phyloP scores from a whole-genome alignment of 345 rosid species.

The Geranium rotundifolium region DNA sequence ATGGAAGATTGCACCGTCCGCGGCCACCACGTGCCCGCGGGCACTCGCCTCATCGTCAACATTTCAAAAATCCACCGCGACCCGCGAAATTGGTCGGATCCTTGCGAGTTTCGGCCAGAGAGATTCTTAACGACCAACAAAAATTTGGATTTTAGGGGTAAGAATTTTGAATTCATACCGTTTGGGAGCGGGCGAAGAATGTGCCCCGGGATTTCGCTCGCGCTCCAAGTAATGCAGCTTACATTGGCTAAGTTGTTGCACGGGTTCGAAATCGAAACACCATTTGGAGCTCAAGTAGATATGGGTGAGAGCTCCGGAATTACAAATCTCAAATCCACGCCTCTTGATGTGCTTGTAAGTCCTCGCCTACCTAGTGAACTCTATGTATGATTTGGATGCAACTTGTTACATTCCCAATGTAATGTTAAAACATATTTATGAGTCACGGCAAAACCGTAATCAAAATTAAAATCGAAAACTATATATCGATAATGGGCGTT shows the following conservation, averaged over 20 bases:
- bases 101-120: constrained; percentile 23
- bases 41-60: constrained; percentile 22
- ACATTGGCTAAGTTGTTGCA: constrained; percentile 26
- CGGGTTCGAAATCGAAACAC: constrained; percentile 18
- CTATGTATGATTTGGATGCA: too few relatives aligned
- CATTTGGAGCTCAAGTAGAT: constrained; percentile 13
- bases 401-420: too few relatives aligned
- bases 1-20: constrained; percentile 21
- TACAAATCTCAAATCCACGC: constrained; percentile 20
- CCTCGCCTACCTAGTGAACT: constrained; percentile 11
- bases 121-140: constrained; percentile 24
- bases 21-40: constrained; percentile 22
- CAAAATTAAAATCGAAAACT: too few relatives aligned
- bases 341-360: constrained; percentile 12
- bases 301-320: constrained; percentile 17
- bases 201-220: constrained; percentile 10
- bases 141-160: constrained; percentile 20
- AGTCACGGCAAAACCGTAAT: too few relatives aligned
- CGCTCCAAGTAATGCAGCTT: constrained; percentile 18
- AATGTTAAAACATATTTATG: too few relatives aligned
- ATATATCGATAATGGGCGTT: too few relatives aligned
- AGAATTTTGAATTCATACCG: constrained; percentile 25
- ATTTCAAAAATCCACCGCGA: constrained; percentile 25
- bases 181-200: constrained; percentile 29
- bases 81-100: constrained; percentile 19